A percentile compares a stretch with the other conserved stretches of the same genome.
Evolutionary conservation across 345 rosid genomes (phyloP).

Genomic region (Theobroma cacao): DNA sequence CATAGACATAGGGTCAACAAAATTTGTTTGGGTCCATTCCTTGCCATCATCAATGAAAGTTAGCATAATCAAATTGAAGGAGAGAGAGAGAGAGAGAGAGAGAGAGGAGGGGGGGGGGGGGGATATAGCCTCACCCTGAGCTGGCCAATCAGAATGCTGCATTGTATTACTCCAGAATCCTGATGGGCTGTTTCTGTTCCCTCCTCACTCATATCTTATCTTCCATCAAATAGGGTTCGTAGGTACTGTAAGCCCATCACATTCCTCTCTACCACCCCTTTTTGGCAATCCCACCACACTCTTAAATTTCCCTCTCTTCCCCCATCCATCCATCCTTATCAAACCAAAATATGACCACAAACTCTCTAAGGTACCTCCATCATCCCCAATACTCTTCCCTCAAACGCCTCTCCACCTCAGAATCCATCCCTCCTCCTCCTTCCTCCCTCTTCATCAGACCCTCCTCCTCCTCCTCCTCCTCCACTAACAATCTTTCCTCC

Average conservation of each 20-base stretch:
- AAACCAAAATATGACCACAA: constrained; percentile 39
- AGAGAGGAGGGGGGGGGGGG: too few species aligned
- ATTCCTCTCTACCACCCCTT: background rate
- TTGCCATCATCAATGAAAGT: background rate
- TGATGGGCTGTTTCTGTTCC: constrained; percentile 8
- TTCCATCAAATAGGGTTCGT: background rate
- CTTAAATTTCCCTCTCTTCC: background rate
- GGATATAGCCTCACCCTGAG: constrained; percentile 56
- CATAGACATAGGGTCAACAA: too few species aligned
- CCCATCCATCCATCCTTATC: background rate
- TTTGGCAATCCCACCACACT: too few species aligned
- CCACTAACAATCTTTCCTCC: constrained; percentile 22
- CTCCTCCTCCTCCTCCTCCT: constrained; percentile 29
- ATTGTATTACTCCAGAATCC: constrained; percentile 29
- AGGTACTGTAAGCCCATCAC: too few species aligned
- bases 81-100: background rate
- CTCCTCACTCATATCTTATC: constrained; percentile 18
- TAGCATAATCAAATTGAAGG: background rate
- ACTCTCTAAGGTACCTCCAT: constrained; percentile 40
- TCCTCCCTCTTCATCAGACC: constrained; percentile 30
- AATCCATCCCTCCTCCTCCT: constrained; percentile 8
- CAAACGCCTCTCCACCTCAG: constrained; percentile 22
- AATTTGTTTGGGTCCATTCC: background rate
- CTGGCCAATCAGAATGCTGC: constrained; percentile 65
- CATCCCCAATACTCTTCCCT: constrained; percentile 11